Evolutionary conservation across 441 rosid species (phyloP).

Genomic region (Brassica hybrid): DNA sequence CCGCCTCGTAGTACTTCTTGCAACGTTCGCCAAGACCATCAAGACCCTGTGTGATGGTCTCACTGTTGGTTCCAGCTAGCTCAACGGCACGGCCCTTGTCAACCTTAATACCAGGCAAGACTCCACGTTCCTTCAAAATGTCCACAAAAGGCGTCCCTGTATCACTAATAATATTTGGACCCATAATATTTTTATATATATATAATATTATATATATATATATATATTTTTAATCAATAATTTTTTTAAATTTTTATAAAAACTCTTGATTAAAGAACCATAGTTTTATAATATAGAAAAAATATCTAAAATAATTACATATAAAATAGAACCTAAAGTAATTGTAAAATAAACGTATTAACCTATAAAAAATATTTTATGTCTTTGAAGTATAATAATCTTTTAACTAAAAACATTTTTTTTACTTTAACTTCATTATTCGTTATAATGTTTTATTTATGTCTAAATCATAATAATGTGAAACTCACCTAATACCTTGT

Average conservation of each 20-base stretch:
- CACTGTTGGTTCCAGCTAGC: slow-evolving; percentile 84
- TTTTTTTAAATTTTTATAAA: too few relatives aligned
- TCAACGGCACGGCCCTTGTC: slow-evolving; percentile 82
- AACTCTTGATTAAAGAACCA: background rate
- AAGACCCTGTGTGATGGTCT: slow-evolving; percentile 83
- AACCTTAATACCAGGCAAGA: slow-evolving; percentile 92
- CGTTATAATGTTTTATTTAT: too few relatives aligned
- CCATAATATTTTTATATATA: too few relatives aligned
- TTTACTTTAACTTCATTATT: too few relatives aligned
- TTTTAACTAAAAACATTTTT: too few relatives aligned
- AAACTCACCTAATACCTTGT: too few relatives aligned
- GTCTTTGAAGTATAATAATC: background rate
- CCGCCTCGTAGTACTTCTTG: too few relatives aligned
- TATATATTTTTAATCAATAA: too few relatives aligned
- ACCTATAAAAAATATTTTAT: too few relatives aligned
- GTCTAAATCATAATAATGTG: too few relatives aligned
- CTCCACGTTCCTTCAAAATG: slow-evolving; percentile 77
- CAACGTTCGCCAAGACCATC: slow-evolving; percentile 90
- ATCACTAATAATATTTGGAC: background rate
- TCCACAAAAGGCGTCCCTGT: slow-evolving; percentile 85
- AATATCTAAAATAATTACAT: background rate
- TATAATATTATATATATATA: too few relatives aligned
- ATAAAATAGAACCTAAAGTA: background rate
- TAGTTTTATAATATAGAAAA: background rate
- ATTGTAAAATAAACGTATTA: too few relatives aligned